Conservation (phyloP, 441 rosid species). For the Capsella rubella region DNA sequence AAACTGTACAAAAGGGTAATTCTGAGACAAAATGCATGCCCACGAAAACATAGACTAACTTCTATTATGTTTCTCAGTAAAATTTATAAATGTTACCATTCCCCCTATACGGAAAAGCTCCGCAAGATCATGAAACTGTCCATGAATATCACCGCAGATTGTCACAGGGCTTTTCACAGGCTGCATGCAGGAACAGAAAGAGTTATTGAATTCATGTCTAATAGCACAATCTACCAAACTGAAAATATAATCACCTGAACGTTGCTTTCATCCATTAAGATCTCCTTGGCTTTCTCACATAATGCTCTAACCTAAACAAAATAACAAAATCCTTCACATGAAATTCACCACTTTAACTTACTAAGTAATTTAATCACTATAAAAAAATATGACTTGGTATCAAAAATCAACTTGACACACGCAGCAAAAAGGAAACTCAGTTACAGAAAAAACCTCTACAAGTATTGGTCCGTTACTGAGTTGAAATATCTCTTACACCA, state of each 20-base stretch:
- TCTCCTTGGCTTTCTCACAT: slow-evolving; percentile 85
- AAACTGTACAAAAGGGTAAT: not conserved
- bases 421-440: slow-evolving; percentile 13
- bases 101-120: slow-evolving; percentile 97
- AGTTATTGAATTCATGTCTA: slow-evolving; percentile 6
- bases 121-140: slow-evolving; percentile 95
- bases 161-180: slow-evolving; percentile 96
- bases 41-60: not conserved
- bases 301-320: slow-evolving; percentile 61
- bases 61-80: not conserved
- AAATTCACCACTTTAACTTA: slow-evolving; percentile 19
- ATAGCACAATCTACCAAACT: slow-evolving; percentile 18
- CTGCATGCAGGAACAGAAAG: slow-evolving; percentile 49
- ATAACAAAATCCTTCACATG: slow-evolving; percentile 16
- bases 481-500: slow-evolving; percentile 6
- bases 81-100: slow-evolving; percentile 56
- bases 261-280: slow-evolving; percentile 75
- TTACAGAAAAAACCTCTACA: not conserved
- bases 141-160: slow-evolving; percentile 92
- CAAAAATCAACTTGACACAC: slow-evolving; percentile 25
- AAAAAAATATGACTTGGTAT: not conserved
- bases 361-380: not conserved
- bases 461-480: not conserved
- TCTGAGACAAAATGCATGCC: slow-evolving; percentile 19
- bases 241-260: slow-evolving; percentile 53